Evolutionary conservation across 1,284 basidiomycete species (phyloP), one percentile per base, ranked within the genome.

Genomic region (Porogramme epimiltina): DNA sequence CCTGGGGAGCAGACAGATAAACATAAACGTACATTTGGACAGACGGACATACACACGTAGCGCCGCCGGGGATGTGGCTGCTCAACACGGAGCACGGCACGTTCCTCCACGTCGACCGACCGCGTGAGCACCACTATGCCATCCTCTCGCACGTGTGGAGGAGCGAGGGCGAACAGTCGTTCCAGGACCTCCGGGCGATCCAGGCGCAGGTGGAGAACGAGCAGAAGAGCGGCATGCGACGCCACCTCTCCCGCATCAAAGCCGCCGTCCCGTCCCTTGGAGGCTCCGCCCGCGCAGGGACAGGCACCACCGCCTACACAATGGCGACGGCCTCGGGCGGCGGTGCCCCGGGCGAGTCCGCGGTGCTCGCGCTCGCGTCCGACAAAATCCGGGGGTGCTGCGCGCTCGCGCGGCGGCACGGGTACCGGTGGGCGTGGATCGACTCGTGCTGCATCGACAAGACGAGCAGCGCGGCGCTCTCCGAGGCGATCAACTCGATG

Each of bases 371-470:
- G 16, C 31, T 24, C 2, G 49, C 46, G 1, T 56, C 57, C 9
- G 33, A 49, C 41, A 56, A 56, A 40, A 47, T 59, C 36, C 42
- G 49, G 40, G 50, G 48, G 4, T 59, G 55, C 26, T 56, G 58
- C 33, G 52, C 42, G 18, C 49, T 56, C 19, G 58, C 58, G 3
- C 49, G 44, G 8, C 48, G 33, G 22, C 47, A 59, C 18, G 58
- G 58, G 25, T 56, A 59, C 41, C 52, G 54, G 16, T 47, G 50
- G 44, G 58, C 54, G 3, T 56, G 58, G 54, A 59, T 59, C 44
- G 58, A 59, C 49, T 54, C 58, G 9, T 59, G 58, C 31, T 56
- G 58, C 49, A 56, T 59, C 39, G 58, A 59, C 55, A 59, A 59
- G 55, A 54, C 51, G 37, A 59, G 58, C 54, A 56, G 58, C 45